Conservation (phyloP, 495 filamentous ascomycete genomes). For the Aspergillus ellipticus region DNA sequence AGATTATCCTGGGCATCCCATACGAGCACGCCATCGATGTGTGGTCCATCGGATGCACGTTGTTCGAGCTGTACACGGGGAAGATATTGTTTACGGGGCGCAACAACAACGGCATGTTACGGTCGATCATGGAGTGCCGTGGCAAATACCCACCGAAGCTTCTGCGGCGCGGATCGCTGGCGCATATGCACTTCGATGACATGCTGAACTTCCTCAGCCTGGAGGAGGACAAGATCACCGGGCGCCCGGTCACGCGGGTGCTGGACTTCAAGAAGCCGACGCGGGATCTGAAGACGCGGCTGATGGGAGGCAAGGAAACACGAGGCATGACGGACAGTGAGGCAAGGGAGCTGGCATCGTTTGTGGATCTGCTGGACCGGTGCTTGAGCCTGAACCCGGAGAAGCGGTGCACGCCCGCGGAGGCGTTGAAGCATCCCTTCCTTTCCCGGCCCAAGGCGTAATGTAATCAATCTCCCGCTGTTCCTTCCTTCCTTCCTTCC, state of each 20-base stretch:
- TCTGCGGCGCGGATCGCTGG: conserved; percentile 71
- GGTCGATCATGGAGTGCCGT: conserved; percentile 91
- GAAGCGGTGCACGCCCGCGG: conserved; percentile 78
- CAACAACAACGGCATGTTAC: conserved; percentile 97
- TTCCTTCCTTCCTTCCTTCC: neutral
- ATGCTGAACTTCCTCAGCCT: conserved; percentile 79
- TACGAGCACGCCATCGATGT: conserved; percentile 94
- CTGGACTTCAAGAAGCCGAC: conserved; percentile 75
- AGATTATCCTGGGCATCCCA: conserved; percentile 92
- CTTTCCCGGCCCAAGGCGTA: conserved; percentile 38
- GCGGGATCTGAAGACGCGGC: conserved; percentile 72
- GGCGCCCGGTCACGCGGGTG: conserved; percentile 68
- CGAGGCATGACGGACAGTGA: conserved; percentile 68
- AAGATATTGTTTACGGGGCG: conserved; percentile 94
- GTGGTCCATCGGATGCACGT: conserved; percentile 95
- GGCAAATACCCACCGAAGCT: conserved; percentile 88
- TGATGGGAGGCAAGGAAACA: conserved; percentile 63
- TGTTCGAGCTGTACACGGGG: conserved; percentile 95
- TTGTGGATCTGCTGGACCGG: conserved; percentile 80
- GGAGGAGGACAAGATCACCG: conserved; percentile 80
- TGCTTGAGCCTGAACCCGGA: conserved; percentile 92
- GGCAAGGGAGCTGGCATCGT: conserved; percentile 71
- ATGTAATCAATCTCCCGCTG: conserved; percentile 5
- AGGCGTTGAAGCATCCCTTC: conserved; percentile 88
- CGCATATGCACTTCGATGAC: conserved; percentile 79